Conservation (phyloP, 768 basidiomycete genomes). For the Cantharellus cinnabarinus region DNA sequence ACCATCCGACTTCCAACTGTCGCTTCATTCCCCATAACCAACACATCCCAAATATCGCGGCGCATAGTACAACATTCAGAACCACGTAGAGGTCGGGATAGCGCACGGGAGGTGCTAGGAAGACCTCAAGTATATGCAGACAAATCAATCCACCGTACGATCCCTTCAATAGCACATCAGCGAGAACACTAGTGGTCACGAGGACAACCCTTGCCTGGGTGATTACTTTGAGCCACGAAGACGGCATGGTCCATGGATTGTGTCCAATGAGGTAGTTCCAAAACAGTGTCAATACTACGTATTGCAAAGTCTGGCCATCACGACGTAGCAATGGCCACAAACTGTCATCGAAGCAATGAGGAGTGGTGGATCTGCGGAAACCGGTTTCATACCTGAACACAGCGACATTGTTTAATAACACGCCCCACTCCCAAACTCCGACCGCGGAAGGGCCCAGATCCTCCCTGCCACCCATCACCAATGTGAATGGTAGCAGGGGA, state of each 20-base stretch:
- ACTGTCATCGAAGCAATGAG: slow-evolving; percentile 21
- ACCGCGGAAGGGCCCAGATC: slow-evolving; percentile 6
- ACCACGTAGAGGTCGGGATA: slow-evolving; percentile 77
- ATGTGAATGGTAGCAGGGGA: slow-evolving; percentile 64
- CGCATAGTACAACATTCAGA: slow-evolving; percentile 63
- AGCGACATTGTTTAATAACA: slow-evolving; percentile 61
- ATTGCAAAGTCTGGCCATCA: slow-evolving; percentile 61
- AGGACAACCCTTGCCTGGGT: slow-evolving; percentile 9
- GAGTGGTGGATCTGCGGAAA: not conserved
- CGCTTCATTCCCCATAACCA: slow-evolving; percentile 85
- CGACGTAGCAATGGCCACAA: slow-evolving; percentile 81
- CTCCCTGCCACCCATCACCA: slow-evolving; percentile 33
- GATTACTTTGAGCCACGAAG: slow-evolving; percentile 25
- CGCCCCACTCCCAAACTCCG: slow-evolving; percentile 46
- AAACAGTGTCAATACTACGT: slow-evolving; percentile 39
- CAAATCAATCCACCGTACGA: slow-evolving; percentile 33
- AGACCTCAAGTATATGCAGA: slow-evolving; percentile 45
- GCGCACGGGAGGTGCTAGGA: slow-evolving; percentile 42
- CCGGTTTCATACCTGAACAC: slow-evolving; percentile 48
- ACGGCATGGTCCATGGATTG: slow-evolving; percentile 30
- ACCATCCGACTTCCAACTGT: slow-evolving; percentile 64
- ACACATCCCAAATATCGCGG: slow-evolving; percentile 56
- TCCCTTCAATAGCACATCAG: slow-evolving; percentile 16
- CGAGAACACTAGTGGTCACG: too few relatives aligned
- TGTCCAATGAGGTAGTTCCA: slow-evolving; percentile 79